A percentile compares a stretch with the other conserved stretches of the same genome.
These are phyloP conservation scores for Dendrobium officinale DNA, from an alignment of 106 monocot genomes.

Conservation along the genomic window DNA sequence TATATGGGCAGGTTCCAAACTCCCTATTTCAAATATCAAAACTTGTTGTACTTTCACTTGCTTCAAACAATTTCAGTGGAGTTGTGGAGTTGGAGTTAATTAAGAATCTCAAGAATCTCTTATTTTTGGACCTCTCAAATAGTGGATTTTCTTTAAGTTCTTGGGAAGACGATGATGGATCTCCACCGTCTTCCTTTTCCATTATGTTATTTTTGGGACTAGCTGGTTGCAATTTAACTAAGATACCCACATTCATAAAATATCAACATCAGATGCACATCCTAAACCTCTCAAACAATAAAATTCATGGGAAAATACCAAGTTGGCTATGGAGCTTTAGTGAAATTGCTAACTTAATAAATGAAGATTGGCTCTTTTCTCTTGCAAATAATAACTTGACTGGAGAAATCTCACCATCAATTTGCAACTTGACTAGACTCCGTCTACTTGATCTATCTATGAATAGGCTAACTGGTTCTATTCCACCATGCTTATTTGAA, in stretches of 20 bases:
- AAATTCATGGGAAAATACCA: constrained; percentile 32
- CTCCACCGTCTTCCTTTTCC: constrained; percentile 14
- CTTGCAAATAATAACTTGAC: too few relatives aligned
- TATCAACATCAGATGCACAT: constrained; percentile 9
- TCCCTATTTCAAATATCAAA: too few relatives aligned
- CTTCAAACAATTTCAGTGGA: constrained; percentile 28
- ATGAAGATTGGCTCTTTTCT: too few relatives aligned
- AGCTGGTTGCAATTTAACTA: constrained; percentile 26
- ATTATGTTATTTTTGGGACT: constrained; percentile 10
- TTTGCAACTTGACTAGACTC: too few relatives aligned
- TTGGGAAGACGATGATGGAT: too few relatives aligned
- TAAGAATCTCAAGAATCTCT: constrained; percentile 18
- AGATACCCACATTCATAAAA: constrained; percentile 32
- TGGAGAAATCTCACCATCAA: too few relatives aligned
- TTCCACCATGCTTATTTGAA: too few relatives aligned
- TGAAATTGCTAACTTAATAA: background rate
- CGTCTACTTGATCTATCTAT: too few relatives aligned
- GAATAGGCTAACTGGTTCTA: too few relatives aligned
- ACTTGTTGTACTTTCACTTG: too few relatives aligned
- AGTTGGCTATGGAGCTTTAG: constrained; percentile 44
- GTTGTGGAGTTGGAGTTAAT: constrained; percentile 24
- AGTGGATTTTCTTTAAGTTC: constrained; percentile 37
- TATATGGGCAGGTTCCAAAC: too few relatives aligned
- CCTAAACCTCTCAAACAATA: constrained; percentile 57
- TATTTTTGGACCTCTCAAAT: constrained; percentile 33